Conservation (phyloP, 1,284 basidiomycete species). For the Phylloporus gajari region DNA sequence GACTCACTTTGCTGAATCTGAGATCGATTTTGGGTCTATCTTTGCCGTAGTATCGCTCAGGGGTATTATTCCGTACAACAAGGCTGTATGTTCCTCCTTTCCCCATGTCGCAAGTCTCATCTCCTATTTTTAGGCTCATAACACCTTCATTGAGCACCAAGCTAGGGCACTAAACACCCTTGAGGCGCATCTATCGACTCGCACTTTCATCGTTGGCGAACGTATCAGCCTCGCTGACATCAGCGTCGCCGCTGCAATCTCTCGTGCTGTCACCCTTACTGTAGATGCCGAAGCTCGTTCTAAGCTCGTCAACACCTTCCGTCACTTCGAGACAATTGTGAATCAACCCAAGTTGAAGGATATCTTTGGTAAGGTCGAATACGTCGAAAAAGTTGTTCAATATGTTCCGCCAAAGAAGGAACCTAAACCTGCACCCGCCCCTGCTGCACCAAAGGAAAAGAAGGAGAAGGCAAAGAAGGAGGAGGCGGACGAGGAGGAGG, state of each 20-base stretch:
- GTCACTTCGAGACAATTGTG: constrained; percentile 85
- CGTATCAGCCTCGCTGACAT: constrained; percentile 95
- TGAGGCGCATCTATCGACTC: constrained; percentile 78
- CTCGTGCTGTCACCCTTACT: constrained; percentile 58
- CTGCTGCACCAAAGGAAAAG: constrained; percentile 58
- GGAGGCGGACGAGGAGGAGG: constrained; percentile 75
- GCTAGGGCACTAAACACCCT: constrained; percentile 71
- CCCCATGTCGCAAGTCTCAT: constrained; percentile 46
- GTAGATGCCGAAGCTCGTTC: constrained; percentile 74
- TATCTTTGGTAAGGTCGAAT: constrained; percentile 70
- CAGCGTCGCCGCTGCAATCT: constrained; percentile 69
- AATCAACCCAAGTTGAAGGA: constrained; percentile 83
- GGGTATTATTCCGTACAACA: constrained; percentile 62
- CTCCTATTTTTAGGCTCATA: constrained; percentile 61
- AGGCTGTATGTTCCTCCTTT: constrained; percentile 56
- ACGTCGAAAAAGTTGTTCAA: constrained; percentile 77
- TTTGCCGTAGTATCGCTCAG: constrained; percentile 47
- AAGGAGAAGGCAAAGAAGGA: constrained; percentile 70
- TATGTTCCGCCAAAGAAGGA: constrained; percentile 83
- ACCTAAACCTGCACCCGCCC: constrained; percentile 53
- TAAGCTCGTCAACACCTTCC: constrained; percentile 81
- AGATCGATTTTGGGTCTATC: constrained; percentile 52
- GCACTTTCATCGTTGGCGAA: constrained; percentile 93
- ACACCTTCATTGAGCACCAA: constrained; percentile 60
- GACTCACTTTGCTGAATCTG: constrained; percentile 70